Conservation (phyloP, 2,329 filamentous ascomycete species). For the Phaeosphaeriaceae sp. region DNA sequence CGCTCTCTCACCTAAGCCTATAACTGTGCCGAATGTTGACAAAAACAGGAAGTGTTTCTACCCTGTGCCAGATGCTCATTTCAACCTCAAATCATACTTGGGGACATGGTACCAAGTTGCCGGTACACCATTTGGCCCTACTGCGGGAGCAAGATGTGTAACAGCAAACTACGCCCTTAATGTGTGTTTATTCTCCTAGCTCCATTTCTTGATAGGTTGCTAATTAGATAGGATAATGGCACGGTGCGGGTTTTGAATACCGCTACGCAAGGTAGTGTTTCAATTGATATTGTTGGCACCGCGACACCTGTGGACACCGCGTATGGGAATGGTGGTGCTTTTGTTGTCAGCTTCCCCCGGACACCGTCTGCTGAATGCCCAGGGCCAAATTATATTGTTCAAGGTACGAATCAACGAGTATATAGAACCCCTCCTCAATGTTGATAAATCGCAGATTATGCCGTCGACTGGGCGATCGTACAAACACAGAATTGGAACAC, state of each 20-base stretch:
- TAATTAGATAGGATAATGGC: conserved; percentile 18
- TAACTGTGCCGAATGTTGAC: neutral
- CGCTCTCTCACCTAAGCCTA: neutral
- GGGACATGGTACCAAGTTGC: conserved; percentile 42
- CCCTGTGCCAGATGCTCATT: conserved; percentile 31
- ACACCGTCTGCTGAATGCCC: conserved; percentile 22
- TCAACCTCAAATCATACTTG: conserved; percentile 33
- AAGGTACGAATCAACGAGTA: conserved; percentile 17
- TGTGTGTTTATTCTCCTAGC: conserved; percentile 2
- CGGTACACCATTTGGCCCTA: conserved; percentile 37
- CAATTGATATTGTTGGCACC: conserved; percentile 26
- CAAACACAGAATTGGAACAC: conserved; percentile 39
- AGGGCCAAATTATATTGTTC: conserved; percentile 40
- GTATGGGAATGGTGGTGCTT: conserved; percentile 30
- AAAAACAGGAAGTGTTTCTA: conserved; percentile 29
- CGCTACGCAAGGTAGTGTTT: conserved; percentile 20
- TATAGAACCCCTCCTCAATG: too few species aligned
- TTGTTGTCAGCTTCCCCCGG: conserved; percentile 33
- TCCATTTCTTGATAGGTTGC: neutral
- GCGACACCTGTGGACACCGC: conserved; percentile 27
- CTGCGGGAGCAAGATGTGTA: conserved; percentile 31
- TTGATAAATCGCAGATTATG: conserved; percentile 23
- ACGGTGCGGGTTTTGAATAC: conserved; percentile 34
- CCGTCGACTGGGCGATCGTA: conserved; percentile 34
- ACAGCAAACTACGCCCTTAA: conserved; percentile 33